Conservation (phyloP, 768 basidiomycete species). For the Panus rudis region DNA sequence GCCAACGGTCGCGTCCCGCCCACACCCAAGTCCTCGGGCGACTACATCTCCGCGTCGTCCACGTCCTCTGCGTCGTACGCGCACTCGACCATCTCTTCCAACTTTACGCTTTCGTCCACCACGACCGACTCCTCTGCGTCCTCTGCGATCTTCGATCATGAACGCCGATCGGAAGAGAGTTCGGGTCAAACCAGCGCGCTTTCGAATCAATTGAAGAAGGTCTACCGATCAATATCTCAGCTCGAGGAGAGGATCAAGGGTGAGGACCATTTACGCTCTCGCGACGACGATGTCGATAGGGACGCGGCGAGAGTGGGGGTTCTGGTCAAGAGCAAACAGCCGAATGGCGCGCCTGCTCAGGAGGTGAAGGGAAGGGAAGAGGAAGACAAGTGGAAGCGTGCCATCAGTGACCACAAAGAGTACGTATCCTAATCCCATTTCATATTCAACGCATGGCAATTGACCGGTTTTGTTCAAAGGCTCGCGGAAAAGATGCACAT, state of each 20-base stretch:
- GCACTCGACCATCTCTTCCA: constrained; percentile 57
- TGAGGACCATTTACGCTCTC: constrained; percentile 36
- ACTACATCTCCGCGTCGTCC: constrained; percentile 69
- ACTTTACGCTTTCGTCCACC: constrained; percentile 64
- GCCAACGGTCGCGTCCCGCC: constrained; percentile 34
- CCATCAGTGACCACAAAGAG: constrained; percentile 80
- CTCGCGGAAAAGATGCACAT: constrained; percentile 88
- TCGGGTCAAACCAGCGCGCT: constrained; percentile 54
- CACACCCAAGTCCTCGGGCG: constrained; percentile 56
- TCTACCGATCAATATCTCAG: constrained; percentile 76
- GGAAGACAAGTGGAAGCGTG: constrained; percentile 70
- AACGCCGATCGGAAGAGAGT: constrained; percentile 36
- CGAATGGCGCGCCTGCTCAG: constrained; percentile 17
- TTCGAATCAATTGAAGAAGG: constrained; percentile 66
- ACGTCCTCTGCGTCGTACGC: constrained; percentile 59
- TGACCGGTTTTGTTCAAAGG: constrained; percentile 33
- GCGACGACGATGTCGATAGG: constrained; percentile 18
- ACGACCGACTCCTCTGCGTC: constrained; percentile 74
- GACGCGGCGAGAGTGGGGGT: constrained; percentile 34
- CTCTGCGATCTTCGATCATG: constrained; percentile 61
- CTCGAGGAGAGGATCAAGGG: constrained; percentile 67
- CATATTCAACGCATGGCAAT: constrained; percentile 7
- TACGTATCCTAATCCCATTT: constrained; percentile 29
- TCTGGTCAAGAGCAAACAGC: constrained; percentile 21
- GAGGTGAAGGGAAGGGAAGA: constrained; percentile 32